phyloP scores from a whole-genome alignment of 768 basidiomycete species.

The Podaxis sp. region DNA sequence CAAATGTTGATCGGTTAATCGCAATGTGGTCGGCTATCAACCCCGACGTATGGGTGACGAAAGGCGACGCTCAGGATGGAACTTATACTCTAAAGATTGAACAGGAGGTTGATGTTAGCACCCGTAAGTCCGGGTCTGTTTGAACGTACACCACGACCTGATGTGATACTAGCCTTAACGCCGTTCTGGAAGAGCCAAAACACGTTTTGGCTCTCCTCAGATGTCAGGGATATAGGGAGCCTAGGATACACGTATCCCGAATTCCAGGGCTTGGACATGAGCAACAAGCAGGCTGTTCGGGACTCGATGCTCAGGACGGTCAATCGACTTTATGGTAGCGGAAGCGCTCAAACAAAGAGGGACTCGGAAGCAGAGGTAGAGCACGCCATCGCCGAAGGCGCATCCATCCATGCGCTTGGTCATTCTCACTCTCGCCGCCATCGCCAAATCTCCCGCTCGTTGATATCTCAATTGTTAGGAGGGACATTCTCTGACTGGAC shows the following conservation, averaged over 20 bases:
- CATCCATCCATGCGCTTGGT: neutral
- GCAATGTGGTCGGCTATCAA: conserved; percentile 44
- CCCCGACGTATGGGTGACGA: conserved; percentile 33
- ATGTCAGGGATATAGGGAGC: conserved; percentile 18
- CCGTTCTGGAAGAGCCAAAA: conserved; percentile 40
- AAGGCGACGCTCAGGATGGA: conserved; percentile 25
- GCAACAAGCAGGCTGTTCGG: conserved; percentile 21
- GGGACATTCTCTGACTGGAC: conserved; percentile 37
- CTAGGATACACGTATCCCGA: conserved; percentile 46
- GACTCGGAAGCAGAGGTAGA: neutral
- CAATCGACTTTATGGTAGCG: conserved; percentile 27
- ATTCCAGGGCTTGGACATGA: conserved; percentile 32
- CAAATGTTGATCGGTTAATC: conserved; percentile 45
- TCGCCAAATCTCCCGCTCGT: neutral
- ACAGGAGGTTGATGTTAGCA: conserved; percentile 21
- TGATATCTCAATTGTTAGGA: neutral
- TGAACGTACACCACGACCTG: neutral
- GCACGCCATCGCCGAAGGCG: too few species aligned
- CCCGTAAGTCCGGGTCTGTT: conserved; percentile 22
- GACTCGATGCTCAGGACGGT: conserved; percentile 26
- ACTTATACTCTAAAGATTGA: conserved; percentile 28
- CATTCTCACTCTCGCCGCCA: neutral
- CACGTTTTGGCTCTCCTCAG: conserved; percentile 36
- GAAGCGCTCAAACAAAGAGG: neutral
- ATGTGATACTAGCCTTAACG: conserved; percentile 29